A percentile compares a stretch with the other conserved stretches of the same genome.
Conservation (phyloP, 345 rosid genomes). For the Salix purpurea region DNA sequence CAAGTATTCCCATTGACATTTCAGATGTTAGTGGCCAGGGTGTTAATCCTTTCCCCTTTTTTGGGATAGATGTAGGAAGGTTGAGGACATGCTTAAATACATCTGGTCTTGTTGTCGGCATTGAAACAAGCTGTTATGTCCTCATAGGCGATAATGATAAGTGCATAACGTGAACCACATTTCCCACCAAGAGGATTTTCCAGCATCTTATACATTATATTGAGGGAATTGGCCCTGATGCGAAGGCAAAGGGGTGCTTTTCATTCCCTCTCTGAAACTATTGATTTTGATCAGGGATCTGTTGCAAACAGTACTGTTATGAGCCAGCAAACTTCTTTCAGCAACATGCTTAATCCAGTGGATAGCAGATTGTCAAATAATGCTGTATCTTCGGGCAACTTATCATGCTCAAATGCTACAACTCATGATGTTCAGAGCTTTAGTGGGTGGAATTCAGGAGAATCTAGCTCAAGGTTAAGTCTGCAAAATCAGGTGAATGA, state of each 20-base stretch:
- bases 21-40: background rate
- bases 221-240: conserved; percentile 43
- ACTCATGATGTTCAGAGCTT: conserved; percentile 39
- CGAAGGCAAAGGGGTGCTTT: conserved; percentile 50
- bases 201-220: conserved; percentile 16
- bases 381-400: conserved; percentile 37
- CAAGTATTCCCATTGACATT: background rate
- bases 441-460: conserved; percentile 59
- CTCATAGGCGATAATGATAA: background rate
- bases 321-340: conserved; percentile 38
- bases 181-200: conserved; percentile 4
- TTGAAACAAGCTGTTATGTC: conserved; percentile 2
- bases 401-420: conserved; percentile 31
- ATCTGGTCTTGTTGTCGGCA: conserved; percentile 7
- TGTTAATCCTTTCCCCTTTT: background rate
- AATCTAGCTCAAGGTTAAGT: conserved; percentile 48
- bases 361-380: too few species aligned
- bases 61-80: background rate
- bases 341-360: too few species aligned
- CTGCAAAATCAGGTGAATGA: conserved; percentile 39
- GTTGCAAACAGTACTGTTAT: conserved; percentile 29
- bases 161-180: conserved; percentile 8
- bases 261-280: conserved; percentile 52
- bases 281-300: conserved; percentile 50
- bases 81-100: conserved; percentile 15